Evolutionary conservation across 2,329 filamentous ascomycete genomes (phyloP).

Genomic region (Sporothrix inflata): DNA sequence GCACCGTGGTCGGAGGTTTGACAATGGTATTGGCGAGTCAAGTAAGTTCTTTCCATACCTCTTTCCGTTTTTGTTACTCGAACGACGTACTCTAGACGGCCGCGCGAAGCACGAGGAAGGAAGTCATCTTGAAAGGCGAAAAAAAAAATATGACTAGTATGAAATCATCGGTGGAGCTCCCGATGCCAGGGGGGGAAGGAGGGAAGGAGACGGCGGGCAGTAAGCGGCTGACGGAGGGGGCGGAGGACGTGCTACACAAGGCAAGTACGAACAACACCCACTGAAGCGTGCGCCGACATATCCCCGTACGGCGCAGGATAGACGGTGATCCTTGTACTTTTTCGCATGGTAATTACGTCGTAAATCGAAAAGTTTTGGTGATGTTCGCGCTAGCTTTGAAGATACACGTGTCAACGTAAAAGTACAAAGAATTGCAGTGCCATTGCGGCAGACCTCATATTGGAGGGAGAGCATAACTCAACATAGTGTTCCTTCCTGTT

Average conservation of each 20-base stretch:
- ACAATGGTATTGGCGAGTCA: background rate
- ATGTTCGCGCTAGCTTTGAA: background rate
- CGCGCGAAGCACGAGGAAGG: background rate
- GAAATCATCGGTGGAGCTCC: constrained; percentile 28
- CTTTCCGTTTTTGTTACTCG: background rate
- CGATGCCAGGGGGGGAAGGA: constrained; percentile 17
- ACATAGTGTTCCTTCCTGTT: background rate
- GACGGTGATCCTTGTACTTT: background rate
- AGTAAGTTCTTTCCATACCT: background rate
- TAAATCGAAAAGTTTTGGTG: background rate
- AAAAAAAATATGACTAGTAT: constrained; percentile 22
- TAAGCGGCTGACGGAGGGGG: background rate
- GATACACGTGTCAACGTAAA: background rate
- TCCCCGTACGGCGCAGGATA: background rate
- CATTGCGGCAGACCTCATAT: too few species aligned
- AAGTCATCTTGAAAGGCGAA: background rate
- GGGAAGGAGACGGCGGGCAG: background rate
- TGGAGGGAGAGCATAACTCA: too few species aligned
- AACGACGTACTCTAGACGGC: background rate
- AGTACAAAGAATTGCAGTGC: too few species aligned
- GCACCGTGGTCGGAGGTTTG: background rate
- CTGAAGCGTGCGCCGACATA: background rate
- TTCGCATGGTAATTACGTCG: background rate
- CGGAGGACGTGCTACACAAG: background rate
- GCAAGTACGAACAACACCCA: constrained; percentile 1